phyloP scores from a whole-genome alignment of 1,284 basidiomycete genomes.

The Kwoniella shivajii region DNA sequence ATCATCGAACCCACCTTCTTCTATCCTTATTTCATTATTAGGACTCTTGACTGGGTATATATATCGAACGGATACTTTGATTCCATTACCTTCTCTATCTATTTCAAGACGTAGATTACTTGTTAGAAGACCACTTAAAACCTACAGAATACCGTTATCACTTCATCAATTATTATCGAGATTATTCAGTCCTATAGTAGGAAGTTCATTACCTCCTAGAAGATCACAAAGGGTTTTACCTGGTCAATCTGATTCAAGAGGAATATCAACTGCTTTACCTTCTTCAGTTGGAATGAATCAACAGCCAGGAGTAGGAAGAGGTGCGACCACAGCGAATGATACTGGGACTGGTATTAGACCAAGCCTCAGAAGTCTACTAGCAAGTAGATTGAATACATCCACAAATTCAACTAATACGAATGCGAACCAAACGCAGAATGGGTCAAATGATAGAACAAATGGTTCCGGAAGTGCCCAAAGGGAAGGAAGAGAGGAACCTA shows the following conservation, averaged over 20 bases:
- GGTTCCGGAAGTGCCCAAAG: neutral
- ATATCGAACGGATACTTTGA: conserved; percentile 75
- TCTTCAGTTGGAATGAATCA: too few species aligned
- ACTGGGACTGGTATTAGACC: neutral
- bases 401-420: neutral
- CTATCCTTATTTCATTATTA: conserved; percentile 62
- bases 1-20: conserved; percentile 67
- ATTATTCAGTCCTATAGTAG: conserved; percentile 66
- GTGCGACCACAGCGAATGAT: neutral
- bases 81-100: conserved; percentile 39
- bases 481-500: conserved; percentile 19
- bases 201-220: conserved; percentile 60
- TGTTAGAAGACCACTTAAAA: conserved; percentile 59
- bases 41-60: conserved; percentile 72
- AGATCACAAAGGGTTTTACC: conserved; percentile 65
- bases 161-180: conserved; percentile 60
- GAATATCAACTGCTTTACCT: too few species aligned
- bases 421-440: too few species aligned
- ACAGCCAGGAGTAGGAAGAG: too few species aligned
- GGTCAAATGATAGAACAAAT: too few species aligned
- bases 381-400: neutral
- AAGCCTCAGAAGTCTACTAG: neutral
- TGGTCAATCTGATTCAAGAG: conserved; percentile 49
- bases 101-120: conserved; percentile 35
- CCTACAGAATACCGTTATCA: conserved; percentile 68